Evolutionary conservation across 2,329 filamentous ascomycete species (phyloP).

Genomic region (Botrytis tulipae): DNA sequence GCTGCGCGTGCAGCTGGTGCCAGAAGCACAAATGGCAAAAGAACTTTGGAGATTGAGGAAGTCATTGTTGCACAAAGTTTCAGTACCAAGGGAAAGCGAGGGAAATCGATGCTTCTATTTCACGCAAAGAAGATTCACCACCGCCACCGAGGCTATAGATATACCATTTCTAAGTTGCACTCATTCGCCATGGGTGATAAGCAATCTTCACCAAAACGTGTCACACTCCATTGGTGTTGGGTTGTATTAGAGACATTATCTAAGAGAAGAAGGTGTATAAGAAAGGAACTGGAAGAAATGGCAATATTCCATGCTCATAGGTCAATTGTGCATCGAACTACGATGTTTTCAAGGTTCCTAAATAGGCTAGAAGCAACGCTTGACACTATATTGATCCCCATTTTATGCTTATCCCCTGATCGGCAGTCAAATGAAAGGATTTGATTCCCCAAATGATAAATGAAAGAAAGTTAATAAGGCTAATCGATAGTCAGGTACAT

Average conservation of each 20-base stretch:
- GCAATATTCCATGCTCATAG: slow-evolving; percentile 5
- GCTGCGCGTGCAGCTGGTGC: slow-evolving; percentile 18
- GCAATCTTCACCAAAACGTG: slow-evolving; percentile 18
- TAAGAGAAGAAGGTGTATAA: slow-evolving; percentile 18
- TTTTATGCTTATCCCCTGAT: slow-evolving; percentile 10
- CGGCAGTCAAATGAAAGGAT: slow-evolving; percentile 17
- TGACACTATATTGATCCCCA: neutral
- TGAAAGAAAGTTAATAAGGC: neutral
- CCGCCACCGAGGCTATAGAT: neutral
- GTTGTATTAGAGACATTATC: neutral
- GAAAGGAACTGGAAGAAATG: neutral
- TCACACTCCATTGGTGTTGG: slow-evolving; percentile 3
- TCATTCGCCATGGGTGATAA: slow-evolving; percentile 12
- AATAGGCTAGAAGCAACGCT: neutral
- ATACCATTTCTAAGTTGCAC: slow-evolving; percentile 7
- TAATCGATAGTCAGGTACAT: slow-evolving; percentile 15
- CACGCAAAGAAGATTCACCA: neutral
- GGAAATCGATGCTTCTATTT: slow-evolving; percentile 12
- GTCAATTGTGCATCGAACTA: slow-evolving; percentile 17
- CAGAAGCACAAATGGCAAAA: slow-evolving; percentile 17
- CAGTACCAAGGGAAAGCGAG: slow-evolving; percentile 4
- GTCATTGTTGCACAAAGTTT: slow-evolving; percentile 9
- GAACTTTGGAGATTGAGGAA: slow-evolving; percentile 1
- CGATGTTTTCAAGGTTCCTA: slow-evolving; percentile 7
- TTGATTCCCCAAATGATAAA: slow-evolving; percentile 10